Conservation (phyloP, 352 stramenopile genomes). For the Globisporangium lucens region DNA sequence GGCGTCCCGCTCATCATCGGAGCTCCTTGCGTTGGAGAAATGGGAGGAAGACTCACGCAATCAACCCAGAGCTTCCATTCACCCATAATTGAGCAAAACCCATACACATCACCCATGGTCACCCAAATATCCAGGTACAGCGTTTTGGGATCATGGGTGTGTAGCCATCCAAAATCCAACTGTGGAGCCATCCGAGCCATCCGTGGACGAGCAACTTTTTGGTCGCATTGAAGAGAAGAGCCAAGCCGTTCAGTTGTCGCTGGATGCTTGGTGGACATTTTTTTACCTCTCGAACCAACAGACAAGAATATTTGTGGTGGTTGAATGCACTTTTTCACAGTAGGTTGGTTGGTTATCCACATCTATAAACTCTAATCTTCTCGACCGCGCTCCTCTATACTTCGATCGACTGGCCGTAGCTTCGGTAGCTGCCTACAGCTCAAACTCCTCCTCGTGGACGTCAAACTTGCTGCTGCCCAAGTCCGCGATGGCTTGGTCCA, state of each 20-base stretch:
- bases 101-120: not conserved
- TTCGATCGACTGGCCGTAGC: not conserved
- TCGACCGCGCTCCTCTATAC: not conserved
- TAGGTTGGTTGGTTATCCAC: too few relatives aligned
- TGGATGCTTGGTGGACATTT: too few relatives aligned
- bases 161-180: not conserved
- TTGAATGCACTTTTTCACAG: too few relatives aligned
- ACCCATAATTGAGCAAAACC: not conserved
- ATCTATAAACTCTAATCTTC: not conserved
- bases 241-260: too few relatives aligned
- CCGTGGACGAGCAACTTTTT: too few relatives aligned
- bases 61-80: not conserved
- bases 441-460: slow-evolving; percentile 53
- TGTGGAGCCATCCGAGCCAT: too few relatives aligned
- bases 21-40: not conserved
- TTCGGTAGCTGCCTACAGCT: slow-evolving; percentile 24
- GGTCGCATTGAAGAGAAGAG: too few relatives aligned
- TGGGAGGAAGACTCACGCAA: not conserved
- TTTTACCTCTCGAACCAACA: too few relatives aligned
- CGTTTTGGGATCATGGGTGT: not conserved
- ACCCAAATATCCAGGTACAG: not conserved
- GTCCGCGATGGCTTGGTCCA: slow-evolving; percentile 31
- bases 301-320: too few relatives aligned
- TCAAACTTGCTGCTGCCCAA: slow-evolving; percentile 40
- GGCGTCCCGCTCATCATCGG: not conserved